A percentile compares a stretch with the other conserved stretches of the same genome.
These are phyloP conservation scores for Penicillium argentinense DNA, from an alignment of 495 filamentous ascomycete genomes.

Conservation along the genomic window DNA sequence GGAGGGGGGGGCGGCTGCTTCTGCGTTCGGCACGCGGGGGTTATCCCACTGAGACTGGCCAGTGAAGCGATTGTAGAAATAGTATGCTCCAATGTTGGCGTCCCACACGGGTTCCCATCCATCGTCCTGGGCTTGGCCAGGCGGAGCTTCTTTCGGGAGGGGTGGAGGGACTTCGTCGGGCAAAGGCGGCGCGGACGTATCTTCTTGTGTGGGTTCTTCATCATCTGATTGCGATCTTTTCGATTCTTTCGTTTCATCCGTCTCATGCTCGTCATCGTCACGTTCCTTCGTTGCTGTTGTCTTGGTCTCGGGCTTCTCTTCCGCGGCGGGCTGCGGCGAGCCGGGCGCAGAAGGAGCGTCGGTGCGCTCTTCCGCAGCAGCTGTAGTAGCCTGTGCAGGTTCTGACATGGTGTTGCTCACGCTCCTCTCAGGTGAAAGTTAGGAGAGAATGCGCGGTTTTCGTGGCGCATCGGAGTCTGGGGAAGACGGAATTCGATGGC, in stretches of 20 bases:
- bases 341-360: conserved; percentile 5
- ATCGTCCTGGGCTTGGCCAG: conserved; percentile 61
- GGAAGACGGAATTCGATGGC: neutral
- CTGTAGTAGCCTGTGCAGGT: neutral
- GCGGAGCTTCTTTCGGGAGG: conserved; percentile 53
- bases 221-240: conserved; percentile 11
- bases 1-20: conserved; percentile 21
- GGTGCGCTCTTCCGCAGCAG: neutral
- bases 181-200: conserved; percentile 45
- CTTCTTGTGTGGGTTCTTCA: conserved; percentile 16
- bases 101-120: conserved; percentile 92
- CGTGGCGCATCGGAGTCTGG: conserved; percentile 4
- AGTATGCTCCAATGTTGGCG: conserved; percentile 64
- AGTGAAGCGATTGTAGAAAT: conserved; percentile 88
- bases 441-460: neutral
- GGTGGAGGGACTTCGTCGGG: conserved; percentile 52
- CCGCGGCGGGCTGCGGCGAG: conserved; percentile 3
- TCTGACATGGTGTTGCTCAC: conserved; percentile 18
- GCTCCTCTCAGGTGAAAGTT: neutral
- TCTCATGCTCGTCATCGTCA: conserved; percentile 8
- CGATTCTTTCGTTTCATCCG: conserved; percentile 14
- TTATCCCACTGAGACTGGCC: conserved; percentile 83
- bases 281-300: conserved; percentile 5
- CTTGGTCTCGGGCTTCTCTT: conserved; percentile 11
- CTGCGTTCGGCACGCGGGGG: conserved; percentile 65